These are phyloP conservation scores for Brassica carinata DNA, from an alignment of 345 rosid species.

Conservation along the genomic window DNA sequence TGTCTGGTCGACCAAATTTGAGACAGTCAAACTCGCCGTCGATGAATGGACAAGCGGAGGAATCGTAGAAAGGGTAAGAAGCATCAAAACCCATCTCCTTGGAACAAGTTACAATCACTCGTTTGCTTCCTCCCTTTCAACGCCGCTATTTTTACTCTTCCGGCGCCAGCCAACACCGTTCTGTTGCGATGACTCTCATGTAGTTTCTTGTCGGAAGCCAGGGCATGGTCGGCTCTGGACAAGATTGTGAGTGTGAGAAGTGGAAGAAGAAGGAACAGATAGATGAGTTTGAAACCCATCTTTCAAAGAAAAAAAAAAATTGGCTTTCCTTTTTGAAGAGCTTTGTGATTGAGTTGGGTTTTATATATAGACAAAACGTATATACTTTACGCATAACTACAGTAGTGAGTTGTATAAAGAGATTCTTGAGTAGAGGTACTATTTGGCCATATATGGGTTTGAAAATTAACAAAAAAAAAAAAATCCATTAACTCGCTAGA, in stretches of 20 bases:
- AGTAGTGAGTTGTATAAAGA: constrained; percentile 18
- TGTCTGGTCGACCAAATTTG: constrained; percentile 74
- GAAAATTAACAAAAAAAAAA: background rate
- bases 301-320: background rate
- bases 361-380: constrained; percentile 22
- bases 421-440: constrained; percentile 28
- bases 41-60: constrained; percentile 70
- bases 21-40: constrained; percentile 77
- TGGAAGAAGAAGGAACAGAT: constrained; percentile 24
- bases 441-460: constrained; percentile 6
- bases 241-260: constrained; percentile 29
- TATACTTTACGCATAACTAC: constrained; percentile 7
- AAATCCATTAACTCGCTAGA: background rate
- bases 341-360: constrained; percentile 15
- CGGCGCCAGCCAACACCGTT: constrained; percentile 16
- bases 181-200: constrained; percentile 17
- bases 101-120: constrained; percentile 71
- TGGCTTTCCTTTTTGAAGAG: background rate
- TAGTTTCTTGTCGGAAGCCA: constrained; percentile 23
- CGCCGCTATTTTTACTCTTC: constrained; percentile 39
- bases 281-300: constrained; percentile 45
- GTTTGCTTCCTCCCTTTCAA: constrained; percentile 54
- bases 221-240: constrained; percentile 4
- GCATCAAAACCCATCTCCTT: constrained; percentile 68
- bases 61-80: constrained; percentile 67